phyloP scores from a whole-genome alignment of 257 asterid species.

The Capsicum pubescens region DNA sequence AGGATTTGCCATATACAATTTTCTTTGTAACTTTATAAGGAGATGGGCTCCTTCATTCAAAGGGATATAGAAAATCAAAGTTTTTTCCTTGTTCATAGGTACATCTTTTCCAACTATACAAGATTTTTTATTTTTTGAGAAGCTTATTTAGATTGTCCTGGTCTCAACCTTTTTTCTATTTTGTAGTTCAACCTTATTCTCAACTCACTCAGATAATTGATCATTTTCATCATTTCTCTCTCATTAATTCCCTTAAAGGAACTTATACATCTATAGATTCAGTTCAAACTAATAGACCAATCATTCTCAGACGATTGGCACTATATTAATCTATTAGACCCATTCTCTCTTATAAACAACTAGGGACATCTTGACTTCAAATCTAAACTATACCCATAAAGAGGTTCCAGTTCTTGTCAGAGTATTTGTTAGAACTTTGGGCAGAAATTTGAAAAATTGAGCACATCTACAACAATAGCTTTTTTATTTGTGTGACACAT shows the following conservation, averaged over 20 bases:
- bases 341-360: slow-evolving; percentile 7
- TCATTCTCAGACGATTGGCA: not conserved
- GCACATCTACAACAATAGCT: not conserved
- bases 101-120: not conserved
- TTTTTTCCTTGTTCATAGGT: too few species aligned
- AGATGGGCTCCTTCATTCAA: too few species aligned
- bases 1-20: too few species aligned
- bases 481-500: not conserved
- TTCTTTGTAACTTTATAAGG: too few species aligned
- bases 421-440: not conserved
- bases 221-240: not conserved
- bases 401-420: slow-evolving; percentile 11
- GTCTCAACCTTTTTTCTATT: not conserved
- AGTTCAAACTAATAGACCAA: slow-evolving; percentile 13
- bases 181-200: too few species aligned
- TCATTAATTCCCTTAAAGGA: not conserved
- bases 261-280: slow-evolving; percentile 11
- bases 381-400: not conserved
- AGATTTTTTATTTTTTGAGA: not conserved
- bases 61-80: too few species aligned
- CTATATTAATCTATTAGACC: not conserved
- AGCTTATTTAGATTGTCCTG: not conserved
- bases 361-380: not conserved
- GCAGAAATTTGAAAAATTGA: not conserved
- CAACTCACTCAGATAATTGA: not conserved